Conservation (phyloP, 2,329 filamentous ascomycete species). For the Aureobasidium sp. region DNA sequence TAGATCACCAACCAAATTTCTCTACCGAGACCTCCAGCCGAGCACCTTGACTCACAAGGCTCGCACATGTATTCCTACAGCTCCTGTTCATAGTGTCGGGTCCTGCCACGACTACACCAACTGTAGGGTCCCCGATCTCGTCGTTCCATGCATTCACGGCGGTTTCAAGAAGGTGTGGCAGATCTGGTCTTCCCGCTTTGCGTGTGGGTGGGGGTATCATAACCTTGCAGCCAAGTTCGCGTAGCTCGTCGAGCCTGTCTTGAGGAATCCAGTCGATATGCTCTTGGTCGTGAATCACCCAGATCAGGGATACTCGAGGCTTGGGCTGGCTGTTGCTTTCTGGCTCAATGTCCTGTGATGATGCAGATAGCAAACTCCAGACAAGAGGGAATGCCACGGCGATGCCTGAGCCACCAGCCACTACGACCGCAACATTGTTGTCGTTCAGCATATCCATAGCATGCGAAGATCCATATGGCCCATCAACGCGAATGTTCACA, state of each 20-base stretch:
- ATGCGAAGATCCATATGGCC: conserved; percentile 53
- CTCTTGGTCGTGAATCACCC: conserved; percentile 47
- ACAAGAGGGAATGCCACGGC: conserved; percentile 55
- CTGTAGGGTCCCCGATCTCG: conserved; percentile 21
- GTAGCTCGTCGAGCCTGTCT: conserved; percentile 41
- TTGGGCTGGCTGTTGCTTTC: conserved; percentile 13
- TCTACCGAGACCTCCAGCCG: conserved; percentile 49
- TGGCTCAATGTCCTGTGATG: conserved; percentile 18
- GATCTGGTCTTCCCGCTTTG: conserved; percentile 46
- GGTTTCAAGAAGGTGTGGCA: conserved; percentile 34
- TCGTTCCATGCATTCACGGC: conserved; percentile 23
- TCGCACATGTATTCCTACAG: conserved; percentile 50
- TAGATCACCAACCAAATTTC: conserved; percentile 56
- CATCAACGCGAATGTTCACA: conserved; percentile 48
- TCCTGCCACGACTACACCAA: conserved; percentile 51
- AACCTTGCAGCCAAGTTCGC: conserved; percentile 42
- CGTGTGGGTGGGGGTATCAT: conserved; percentile 46
- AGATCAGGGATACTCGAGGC: conserved; percentile 44
- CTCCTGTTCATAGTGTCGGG: conserved; percentile 53
- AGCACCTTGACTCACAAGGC: conserved; percentile 38
- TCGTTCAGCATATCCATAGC: conserved; percentile 45
- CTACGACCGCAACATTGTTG: conserved; percentile 43
- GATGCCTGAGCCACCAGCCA: conserved; percentile 57
- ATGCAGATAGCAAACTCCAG: conserved; percentile 31
- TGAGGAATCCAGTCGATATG: conserved; percentile 48